Evolutionary conservation across 2,329 filamentous ascomycete species (phyloP).

Genomic region (Epichloe festucae): DNA sequence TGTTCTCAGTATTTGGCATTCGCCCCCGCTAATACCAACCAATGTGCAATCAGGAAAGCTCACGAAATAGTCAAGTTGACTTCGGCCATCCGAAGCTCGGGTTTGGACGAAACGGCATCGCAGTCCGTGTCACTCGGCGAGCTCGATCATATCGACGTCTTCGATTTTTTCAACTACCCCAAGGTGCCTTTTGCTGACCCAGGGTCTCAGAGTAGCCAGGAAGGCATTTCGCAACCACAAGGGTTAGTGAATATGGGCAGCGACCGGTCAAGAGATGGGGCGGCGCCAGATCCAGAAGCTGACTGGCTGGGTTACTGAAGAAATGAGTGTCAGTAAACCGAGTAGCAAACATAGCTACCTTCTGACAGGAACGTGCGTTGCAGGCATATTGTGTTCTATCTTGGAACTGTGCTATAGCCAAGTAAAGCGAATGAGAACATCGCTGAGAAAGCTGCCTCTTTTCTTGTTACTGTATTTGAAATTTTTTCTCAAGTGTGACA

Average conservation of each 20-base stretch:
- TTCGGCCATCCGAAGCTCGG: conserved; percentile 21
- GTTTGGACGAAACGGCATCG: conserved; percentile 25
- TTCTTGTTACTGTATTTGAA: no score
- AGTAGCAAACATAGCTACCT: background rate
- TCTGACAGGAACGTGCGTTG: background rate
- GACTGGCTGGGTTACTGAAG: conserved; percentile 10
- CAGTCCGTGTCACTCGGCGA: conserved; percentile 26
- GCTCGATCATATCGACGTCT: conserved; percentile 30
- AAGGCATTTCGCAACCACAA: conserved; percentile 13
- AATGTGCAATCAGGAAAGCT: conserved; percentile 19
- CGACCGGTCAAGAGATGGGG: conserved; percentile 1
- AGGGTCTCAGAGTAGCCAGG: conserved; percentile 9
- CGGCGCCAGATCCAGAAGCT: conserved; percentile 7
- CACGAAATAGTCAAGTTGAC: conserved; percentile 26
- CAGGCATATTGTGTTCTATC: background rate
- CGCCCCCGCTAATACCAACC: background rate
- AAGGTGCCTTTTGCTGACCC: conserved; percentile 15
- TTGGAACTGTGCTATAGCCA: no score
- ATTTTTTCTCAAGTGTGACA: background rate
- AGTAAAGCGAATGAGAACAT: background rate
- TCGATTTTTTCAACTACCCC: conserved; percentile 34
- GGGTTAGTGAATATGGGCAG: background rate
- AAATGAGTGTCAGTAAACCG: background rate
- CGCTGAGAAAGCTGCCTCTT: no score
- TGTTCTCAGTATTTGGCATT: background rate